Evolutionary conservation across 1,139 yeast genomes (phyloP).

Genomic region (Pichiaceae sp.): DNA sequence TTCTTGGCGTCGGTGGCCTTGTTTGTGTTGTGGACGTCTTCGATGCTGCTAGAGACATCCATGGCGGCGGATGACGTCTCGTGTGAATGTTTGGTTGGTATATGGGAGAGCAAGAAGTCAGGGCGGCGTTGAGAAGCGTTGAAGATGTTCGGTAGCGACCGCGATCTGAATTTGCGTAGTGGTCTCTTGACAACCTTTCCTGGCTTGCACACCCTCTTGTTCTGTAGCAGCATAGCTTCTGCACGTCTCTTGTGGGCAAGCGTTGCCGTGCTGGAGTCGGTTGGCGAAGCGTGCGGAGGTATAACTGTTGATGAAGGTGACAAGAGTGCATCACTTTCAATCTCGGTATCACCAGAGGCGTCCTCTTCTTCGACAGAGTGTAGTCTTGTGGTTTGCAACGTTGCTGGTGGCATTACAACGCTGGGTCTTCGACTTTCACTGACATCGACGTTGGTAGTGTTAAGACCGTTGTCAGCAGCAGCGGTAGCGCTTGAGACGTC

Average conservation of each 20-base stretch:
- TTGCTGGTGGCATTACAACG: conserved; percentile 10
- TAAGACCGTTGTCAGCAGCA: conserved; percentile 3
- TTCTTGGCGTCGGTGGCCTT: background rate
- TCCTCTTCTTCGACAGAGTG: background rate
- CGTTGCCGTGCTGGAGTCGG: background rate
- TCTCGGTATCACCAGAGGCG: background rate
- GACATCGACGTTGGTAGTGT: conserved; percentile 11
- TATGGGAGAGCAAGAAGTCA: conserved; percentile 9
- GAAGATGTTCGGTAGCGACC: conserved; percentile 31
- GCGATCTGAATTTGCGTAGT: conserved; percentile 22
- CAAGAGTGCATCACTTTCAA: background rate
- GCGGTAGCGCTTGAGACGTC: conserved; percentile 4
- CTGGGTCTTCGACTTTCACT: conserved; percentile 22
- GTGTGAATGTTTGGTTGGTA: conserved; percentile 8
- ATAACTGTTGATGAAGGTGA: background rate
- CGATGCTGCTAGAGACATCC: background rate
- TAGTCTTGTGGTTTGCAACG: background rate
- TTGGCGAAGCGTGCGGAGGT: background rate
- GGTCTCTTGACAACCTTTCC: conserved; percentile 1
- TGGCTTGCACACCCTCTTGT: background rate
- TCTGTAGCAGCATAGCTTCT: background rate
- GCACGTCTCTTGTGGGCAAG: background rate
- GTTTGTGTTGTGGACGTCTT: background rate
- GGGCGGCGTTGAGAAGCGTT: conserved; percentile 23
- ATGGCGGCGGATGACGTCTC: conserved; percentile 7